Evolutionary conservation across 371 early-diverging fungal genomes (phyloP).

Genomic region (Capniomyces stellatus): DNA sequence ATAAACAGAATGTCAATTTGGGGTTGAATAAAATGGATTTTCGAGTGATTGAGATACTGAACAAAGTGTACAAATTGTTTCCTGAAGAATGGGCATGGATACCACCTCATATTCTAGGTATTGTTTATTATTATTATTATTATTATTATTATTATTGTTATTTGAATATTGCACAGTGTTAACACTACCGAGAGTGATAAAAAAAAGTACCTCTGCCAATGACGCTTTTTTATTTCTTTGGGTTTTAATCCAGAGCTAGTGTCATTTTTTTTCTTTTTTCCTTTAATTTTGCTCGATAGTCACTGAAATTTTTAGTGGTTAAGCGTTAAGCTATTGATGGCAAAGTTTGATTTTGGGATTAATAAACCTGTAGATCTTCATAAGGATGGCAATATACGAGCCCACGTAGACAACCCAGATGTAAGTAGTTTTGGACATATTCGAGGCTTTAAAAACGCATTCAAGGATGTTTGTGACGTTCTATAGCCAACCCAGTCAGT

Average conservation of each 20-base stretch:
- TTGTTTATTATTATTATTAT: not conserved
- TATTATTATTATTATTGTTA: not conserved
- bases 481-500: too few species aligned
- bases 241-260: too few species aligned
- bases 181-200: too few species aligned
- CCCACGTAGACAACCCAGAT: constrained; percentile 26
- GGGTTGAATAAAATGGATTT: not conserved
- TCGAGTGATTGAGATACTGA: constrained; percentile 7
- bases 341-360: not conserved
- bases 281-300: too few species aligned
- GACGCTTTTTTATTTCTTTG: not conserved
- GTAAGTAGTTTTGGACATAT: constrained; percentile 19
- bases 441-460: too few species aligned
- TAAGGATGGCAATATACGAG: constrained; percentile 22
- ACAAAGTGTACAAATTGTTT: constrained; percentile 22
- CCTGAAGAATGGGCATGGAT: constrained; percentile 17
- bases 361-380: constrained; percentile 13
- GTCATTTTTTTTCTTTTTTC: too few species aligned
- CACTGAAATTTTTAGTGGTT: too few species aligned
- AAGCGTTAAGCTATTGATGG: too few species aligned
- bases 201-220: too few species aligned
- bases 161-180: too few species aligned
- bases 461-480: too few species aligned
- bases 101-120: constrained; percentile 24
- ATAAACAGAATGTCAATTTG: not conserved